Base-by-base conservation (phyloP, 1,284 basidiomycete species). In the Coniferiporia sulphurascens region DNA sequence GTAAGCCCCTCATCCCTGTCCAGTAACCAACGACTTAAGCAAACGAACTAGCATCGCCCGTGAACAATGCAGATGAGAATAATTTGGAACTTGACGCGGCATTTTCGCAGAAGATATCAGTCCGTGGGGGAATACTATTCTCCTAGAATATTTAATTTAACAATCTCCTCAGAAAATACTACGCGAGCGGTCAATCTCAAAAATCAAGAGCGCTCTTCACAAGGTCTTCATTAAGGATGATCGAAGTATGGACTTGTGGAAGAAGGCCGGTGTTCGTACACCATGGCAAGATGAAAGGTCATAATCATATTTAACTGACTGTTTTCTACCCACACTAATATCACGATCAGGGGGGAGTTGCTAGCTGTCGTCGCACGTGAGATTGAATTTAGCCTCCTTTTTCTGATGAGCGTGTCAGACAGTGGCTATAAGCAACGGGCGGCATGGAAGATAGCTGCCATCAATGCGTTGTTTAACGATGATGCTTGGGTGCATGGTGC, bases 51-150 rank as follows among this genome's bases (percentile, higher is more conserved):
- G 34, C 56, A 27, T 44, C 15, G 55, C 35, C 53, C 73, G 71
- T 67, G 35, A 70, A 72, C 15, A 4, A 41, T 12, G 27, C 59
- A 48, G 49, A 55, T 9, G 43, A 79, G 10, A 71, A 79, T 1
- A 67, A 75, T 15, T 67, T 83, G 17, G 74, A 80, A 38, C 72
- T 86, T 10, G 83, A 86, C 43, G 76, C 72, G n/a, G 72, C 76
- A 1, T 81, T 76, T 65, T 89, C 87, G 5, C 74, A 74, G 55
- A 89, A 89, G 70, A 75, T 87, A 13, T 76, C 80, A 0, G 85
- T 88, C 63, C 52, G 77, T 70, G 9, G 13, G 19, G 17, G 3
- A 19, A 17, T 2, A 13, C 22, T 6, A 38, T 48, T 12, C 38
- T 15, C 17, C 9, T 48, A 48, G 9, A 48, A 3, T 17, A 36